Evolutionary conservation across 1,284 basidiomycete genomes (phyloP).

Genomic region (Stereum hirsutum): DNA sequence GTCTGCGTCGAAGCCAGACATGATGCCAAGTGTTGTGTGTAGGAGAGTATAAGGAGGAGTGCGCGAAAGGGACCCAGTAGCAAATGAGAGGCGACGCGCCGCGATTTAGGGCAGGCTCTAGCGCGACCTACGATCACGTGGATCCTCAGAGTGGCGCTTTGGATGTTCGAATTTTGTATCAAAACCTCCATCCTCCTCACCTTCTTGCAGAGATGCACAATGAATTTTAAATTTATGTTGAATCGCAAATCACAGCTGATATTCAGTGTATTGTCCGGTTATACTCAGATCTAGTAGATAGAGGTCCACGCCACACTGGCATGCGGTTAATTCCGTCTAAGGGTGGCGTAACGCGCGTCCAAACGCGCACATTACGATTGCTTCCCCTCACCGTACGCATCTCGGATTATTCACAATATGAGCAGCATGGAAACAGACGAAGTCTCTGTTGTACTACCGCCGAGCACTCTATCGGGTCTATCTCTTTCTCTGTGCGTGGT

Average conservation of each 20-base stretch:
- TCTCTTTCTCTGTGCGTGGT: slow-evolving; percentile 59
- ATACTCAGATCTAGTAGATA: too few species aligned
- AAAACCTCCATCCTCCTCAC: too few species aligned
- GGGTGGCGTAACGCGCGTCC: too few species aligned
- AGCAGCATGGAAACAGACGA: slow-evolving; percentile 73
- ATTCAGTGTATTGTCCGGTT: too few species aligned
- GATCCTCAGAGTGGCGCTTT: too few species aligned
- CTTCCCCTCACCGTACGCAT: not conserved
- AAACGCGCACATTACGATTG: not conserved
- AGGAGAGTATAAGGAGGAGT: not conserved
- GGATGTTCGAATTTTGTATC: too few species aligned
- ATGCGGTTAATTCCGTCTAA: too few species aligned
- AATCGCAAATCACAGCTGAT: too few species aligned
- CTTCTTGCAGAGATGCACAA: too few species aligned
- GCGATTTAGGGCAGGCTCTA: slow-evolving; percentile 5
- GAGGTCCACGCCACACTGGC: too few species aligned
- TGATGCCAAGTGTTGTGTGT: slow-evolving; percentile 12
- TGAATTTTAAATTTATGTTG: too few species aligned
- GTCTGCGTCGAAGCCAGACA: slow-evolving; percentile 70
- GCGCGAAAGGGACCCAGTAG: not conserved
- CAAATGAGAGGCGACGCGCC: not conserved
- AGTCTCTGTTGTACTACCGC: slow-evolving; percentile 59
- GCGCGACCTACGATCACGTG: too few species aligned
- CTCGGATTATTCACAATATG: slow-evolving; percentile 32
- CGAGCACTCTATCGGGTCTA: slow-evolving; percentile 59